Percentiles rank a stretch among this genome's conserved stretches.
Conservation (phyloP, 2,329 filamentous ascomycete genomes). For the Beauveria australis region DNA sequence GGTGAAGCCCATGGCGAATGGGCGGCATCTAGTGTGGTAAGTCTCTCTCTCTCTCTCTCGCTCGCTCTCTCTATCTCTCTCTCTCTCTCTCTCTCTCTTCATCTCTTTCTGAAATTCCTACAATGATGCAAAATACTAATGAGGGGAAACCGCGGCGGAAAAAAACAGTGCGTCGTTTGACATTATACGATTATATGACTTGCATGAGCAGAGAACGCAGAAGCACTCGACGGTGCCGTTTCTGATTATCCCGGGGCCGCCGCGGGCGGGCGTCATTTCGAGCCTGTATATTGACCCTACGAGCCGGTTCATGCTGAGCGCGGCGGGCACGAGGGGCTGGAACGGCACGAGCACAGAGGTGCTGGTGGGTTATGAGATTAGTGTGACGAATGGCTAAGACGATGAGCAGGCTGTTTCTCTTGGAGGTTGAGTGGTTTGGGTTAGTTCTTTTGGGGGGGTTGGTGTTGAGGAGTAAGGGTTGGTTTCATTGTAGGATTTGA, state of each 20-base stretch:
- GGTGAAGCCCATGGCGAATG: constrained; percentile 84
- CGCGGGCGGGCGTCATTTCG: constrained; percentile 76
- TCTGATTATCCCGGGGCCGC: constrained; percentile 85
- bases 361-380: constrained; percentile 87
- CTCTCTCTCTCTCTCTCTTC: too few species aligned
- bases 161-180: constrained; percentile 73
- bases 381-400: constrained; percentile 16
- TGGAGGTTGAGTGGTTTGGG: neutral
- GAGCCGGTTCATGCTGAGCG: constrained; percentile 83
- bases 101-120: too few species aligned
- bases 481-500: too few species aligned
- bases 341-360: constrained; percentile 87
- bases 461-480: too few species aligned
- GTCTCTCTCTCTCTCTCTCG: constrained; percentile 6
- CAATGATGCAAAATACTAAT: constrained; percentile 56
- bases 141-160: neutral
- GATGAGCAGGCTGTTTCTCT: neutral
- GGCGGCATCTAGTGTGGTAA: constrained; percentile 75
- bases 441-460: too few species aligned
- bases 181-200: constrained; percentile 86
- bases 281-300: constrained; percentile 81
- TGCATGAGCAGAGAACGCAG: constrained; percentile 55
- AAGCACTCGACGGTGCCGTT: constrained; percentile 83
- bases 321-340: constrained; percentile 89
- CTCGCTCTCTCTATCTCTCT: neutral